Conservation (phyloP, 73 alveolate species). For the Tetrahymena elliotti region DNA sequence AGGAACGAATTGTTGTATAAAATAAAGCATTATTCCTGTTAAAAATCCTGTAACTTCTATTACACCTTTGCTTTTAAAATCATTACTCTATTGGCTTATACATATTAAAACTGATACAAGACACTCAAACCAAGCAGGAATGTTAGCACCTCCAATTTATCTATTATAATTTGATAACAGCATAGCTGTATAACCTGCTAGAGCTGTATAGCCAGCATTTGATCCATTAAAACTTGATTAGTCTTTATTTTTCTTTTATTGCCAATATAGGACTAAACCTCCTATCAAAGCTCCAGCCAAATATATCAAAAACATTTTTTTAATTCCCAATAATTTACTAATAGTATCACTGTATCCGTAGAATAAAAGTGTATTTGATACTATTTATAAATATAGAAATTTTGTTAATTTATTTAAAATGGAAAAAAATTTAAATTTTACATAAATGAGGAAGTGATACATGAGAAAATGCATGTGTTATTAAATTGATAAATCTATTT, state of each 20-base stretch:
- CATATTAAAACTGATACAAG: not conserved
- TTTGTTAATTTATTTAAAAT: too few species aligned
- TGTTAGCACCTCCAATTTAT: not conserved
- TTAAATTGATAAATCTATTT: not conserved
- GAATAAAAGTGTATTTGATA: not conserved
- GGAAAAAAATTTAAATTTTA: not conserved
- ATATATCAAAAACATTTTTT: not conserved
- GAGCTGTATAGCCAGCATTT: not conserved
- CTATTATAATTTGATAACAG: not conserved
- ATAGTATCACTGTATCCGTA: not conserved
- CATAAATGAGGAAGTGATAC: not conserved
- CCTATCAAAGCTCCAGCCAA: not conserved
- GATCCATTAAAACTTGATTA: not conserved
- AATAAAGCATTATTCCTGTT: not conserved
- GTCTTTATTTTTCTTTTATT: not conserved
- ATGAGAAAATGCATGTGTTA: not conserved
- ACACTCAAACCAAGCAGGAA: not conserved
- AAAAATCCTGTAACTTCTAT: not conserved
- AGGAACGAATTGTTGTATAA: not conserved
- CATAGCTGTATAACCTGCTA: not conserved
- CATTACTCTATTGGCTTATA: not conserved
- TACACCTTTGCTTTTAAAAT: not conserved
- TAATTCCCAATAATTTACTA: not conserved
- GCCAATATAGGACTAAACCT: not conserved
- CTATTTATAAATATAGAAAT: not conserved